phyloP scores from a whole-genome alignment of 2,329 filamentous ascomycete genomes.

The Claviceps spartinae region DNA sequence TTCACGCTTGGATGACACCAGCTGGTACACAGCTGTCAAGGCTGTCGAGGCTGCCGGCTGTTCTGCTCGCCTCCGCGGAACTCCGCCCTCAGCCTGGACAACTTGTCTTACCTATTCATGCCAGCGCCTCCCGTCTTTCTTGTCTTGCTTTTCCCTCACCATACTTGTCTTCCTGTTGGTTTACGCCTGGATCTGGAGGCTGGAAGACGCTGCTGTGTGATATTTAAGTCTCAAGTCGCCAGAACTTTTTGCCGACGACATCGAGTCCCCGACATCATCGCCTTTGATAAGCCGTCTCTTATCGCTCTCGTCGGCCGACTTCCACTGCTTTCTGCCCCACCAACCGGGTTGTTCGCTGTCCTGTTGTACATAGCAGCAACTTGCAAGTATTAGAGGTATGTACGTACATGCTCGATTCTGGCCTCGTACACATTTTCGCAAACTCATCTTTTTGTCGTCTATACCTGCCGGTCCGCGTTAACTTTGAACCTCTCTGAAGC shows the following conservation, averaged over 20 bases:
- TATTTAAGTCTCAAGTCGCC: background rate
- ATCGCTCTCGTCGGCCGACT: background rate
- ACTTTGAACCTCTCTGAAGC: background rate
- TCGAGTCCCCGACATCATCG: background rate
- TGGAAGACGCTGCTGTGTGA: background rate
- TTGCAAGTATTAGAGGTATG: background rate
- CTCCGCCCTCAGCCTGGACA: background rate
- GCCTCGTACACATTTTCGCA: background rate
- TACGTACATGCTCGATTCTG: no score
- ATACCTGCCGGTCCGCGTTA: background rate
- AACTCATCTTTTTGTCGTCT: background rate
- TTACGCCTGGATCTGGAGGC: background rate
- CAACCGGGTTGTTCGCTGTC: background rate
- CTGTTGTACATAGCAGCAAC: background rate
- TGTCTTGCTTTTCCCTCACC: background rate
- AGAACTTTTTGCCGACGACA: no score
- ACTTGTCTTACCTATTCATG: background rate
- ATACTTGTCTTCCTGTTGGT: background rate
- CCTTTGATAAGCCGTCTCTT: background rate
- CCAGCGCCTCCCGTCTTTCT: background rate
- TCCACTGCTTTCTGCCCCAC: background rate
- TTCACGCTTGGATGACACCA: background rate
- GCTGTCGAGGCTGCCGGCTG: background rate
- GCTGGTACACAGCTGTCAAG: background rate
- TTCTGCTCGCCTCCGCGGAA: background rate